Base-by-base conservation (phyloP, 2,329 filamentous ascomycete species). In the Fusarium tricinctum region DNA sequence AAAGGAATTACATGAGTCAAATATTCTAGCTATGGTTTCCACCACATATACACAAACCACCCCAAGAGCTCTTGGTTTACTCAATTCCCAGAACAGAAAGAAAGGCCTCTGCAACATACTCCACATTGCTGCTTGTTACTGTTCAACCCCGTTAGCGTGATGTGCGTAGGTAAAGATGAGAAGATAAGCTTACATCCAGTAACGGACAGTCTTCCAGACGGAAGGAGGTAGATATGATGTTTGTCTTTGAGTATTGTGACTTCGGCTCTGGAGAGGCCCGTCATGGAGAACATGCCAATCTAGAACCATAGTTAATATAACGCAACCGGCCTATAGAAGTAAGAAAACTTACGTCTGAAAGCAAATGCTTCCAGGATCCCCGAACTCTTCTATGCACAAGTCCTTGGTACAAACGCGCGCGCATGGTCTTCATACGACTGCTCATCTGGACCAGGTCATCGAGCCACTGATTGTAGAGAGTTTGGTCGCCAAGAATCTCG, bases 231-330 rank as follows among this genome's bases (percentile, higher is more conserved):
- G 22, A 44, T 17, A 23, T 44, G 42, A 17, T 23, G 23, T 23
- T 44, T 12, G 42, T 44, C 20, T n/a, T 23, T 44, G 17, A 44
- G 42, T 8, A 17, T 44, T 26, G 22, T 28, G 4, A 44, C 42
- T 13, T 44, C 5, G 22, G 22, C 42, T n/a, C 23, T 14, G 23
- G 42, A 44, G 8, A 44, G 42, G 17, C 42, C 42, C 15, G 42
- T 44, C 42, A 44, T 44, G 15, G 22, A 26, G 14, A 44, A 44
- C 46, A 48, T 48, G n/a, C 46, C 46, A 14, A 48, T 48, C 46
- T 48, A 12, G 5, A 12, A 48, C 6, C 5, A 1, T 14, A 23
- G 15, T 48, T 19, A 48, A 13, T 23, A 23, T 3, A 23, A 35
- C 5, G 6, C 14, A 4, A n/a, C 12, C 12, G 14, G 14, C 20